Evolutionary conservation across 805 yeast species (phyloP).

Genomic region (Debaryomyces hansenii): DNA sequence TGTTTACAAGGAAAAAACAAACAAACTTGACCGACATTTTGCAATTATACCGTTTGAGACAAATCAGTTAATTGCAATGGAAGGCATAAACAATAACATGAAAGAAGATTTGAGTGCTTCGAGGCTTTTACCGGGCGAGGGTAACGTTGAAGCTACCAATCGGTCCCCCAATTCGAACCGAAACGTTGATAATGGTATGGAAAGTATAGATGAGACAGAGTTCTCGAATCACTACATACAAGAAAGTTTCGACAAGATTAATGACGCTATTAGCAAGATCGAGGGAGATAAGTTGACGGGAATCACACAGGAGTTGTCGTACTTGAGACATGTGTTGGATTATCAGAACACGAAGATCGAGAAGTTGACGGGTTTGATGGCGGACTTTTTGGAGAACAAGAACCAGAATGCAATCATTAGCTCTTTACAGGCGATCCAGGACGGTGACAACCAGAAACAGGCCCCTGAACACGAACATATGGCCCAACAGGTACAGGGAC

Average conservation of each 20-base stretch:
- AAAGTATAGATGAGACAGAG: neutral
- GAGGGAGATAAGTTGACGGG: conserved; percentile 26
- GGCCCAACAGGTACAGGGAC: conserved; percentile 5
- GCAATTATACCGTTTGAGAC: conserved; percentile 7
- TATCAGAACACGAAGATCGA: conserved; percentile 40
- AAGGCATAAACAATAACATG: conserved; percentile 7
- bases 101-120: conserved; percentile 6
- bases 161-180: neutral
- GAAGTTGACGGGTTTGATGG: conserved; percentile 33
- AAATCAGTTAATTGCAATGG: conserved; percentile 5
- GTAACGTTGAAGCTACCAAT: conserved; percentile 3
- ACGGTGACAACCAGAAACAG: conserved; percentile 15
- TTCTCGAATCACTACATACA: conserved; percentile 6
- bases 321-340: conserved; percentile 35
- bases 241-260: conserved; percentile 10
- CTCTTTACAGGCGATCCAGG: conserved; percentile 30
- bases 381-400: conserved; percentile 31
- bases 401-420: conserved; percentile 25
- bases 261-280: conserved; percentile 15
- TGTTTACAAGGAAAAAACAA: conserved; percentile 3
- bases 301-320: conserved; percentile 32
- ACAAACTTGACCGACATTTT: conserved; percentile 11
- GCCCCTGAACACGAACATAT: conserved; percentile 6
- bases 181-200: neutral
- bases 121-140: conserved; percentile 7